These are phyloP conservation scores for Saccharomycopsis fibuligera DNA, from an alignment of 805 yeast genomes.

Conservation along the genomic window DNA sequence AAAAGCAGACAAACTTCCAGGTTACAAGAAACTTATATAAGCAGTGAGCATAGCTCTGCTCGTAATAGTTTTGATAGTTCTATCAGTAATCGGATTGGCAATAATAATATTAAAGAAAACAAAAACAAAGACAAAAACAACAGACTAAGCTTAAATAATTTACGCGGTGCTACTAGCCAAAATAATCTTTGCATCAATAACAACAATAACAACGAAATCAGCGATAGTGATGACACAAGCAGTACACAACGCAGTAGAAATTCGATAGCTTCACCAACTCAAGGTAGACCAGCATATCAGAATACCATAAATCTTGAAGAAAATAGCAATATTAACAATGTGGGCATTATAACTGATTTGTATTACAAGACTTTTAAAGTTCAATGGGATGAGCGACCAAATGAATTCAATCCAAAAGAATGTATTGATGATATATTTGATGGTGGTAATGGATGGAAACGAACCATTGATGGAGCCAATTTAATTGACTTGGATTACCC, in stretches of 20 bases:
- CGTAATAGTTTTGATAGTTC: neutral
- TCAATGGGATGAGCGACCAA: constrained; percentile 53
- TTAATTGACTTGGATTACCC: constrained; percentile 32
- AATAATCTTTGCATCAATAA: neutral
- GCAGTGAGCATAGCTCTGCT: too few relatives aligned
- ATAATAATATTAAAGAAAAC: too few relatives aligned
- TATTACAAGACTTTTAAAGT: constrained; percentile 50
- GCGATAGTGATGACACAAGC: neutral
- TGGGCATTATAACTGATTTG: constrained; percentile 29
- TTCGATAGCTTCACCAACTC: too few relatives aligned
- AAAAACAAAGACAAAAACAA: too few relatives aligned
- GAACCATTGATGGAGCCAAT: constrained; percentile 38
- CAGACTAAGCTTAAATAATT: neutral
- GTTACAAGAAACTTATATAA: too few relatives aligned
- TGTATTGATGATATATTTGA: constrained; percentile 69
- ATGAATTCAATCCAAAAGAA: constrained; percentile 60
- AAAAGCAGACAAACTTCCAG: too few relatives aligned
- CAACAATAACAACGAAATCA: neutral
- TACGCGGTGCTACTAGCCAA: neutral
- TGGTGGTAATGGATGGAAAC: constrained; percentile 66
- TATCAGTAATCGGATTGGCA: neutral
- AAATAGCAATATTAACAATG: constrained; percentile 45
- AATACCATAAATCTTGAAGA: constrained; percentile 26
- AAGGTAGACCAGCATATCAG: too few relatives aligned
- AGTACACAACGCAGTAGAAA: neutral